These are phyloP conservation scores for Barnettozyma vustinii DNA, from an alignment of 805 yeast genomes.

Conservation along the genomic window DNA sequence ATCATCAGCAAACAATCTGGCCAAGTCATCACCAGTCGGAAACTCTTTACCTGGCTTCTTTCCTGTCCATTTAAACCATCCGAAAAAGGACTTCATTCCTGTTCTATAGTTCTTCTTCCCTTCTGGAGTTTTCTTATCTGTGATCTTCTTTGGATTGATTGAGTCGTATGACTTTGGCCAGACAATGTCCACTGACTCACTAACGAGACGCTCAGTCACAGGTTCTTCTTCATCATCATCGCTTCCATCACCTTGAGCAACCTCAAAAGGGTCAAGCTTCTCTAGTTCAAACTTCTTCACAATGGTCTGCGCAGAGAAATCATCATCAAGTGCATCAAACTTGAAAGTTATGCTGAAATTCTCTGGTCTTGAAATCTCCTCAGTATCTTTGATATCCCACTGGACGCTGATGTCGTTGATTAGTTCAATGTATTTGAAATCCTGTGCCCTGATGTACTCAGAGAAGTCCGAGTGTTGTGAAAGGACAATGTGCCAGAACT, in stretches of 20 bases:
- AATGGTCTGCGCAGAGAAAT: slow-evolving; percentile 51
- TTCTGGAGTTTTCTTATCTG: slow-evolving; percentile 40
- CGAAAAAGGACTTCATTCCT: slow-evolving; percentile 81
- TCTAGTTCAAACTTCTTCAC: slow-evolving; percentile 51
- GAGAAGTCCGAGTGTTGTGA: slow-evolving; percentile 83
- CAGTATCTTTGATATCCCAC: slow-evolving; percentile 35
- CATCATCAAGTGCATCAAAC: slow-evolving; percentile 43
- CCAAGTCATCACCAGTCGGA: slow-evolving; percentile 73
- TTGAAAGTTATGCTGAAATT: slow-evolving; percentile 57
- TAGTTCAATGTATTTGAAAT: slow-evolving; percentile 66
- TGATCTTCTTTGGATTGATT: slow-evolving; percentile 50
- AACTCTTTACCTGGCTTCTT: slow-evolving; percentile 70
- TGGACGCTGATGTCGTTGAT: slow-evolving; percentile 60
- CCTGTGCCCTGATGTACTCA: slow-evolving; percentile 71
- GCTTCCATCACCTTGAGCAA: slow-evolving; percentile 18
- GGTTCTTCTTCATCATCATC: slow-evolving; percentile 38
- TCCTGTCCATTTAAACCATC: slow-evolving; percentile 87
- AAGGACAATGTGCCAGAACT: slow-evolving; percentile 83
- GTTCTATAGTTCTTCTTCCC: slow-evolving; percentile 57
- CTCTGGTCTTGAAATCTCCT: slow-evolving; percentile 37
- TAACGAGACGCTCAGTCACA: slow-evolving; percentile 50
- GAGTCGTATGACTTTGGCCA: slow-evolving; percentile 67
- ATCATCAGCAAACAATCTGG: slow-evolving; percentile 69
- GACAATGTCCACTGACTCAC: slow-evolving; percentile 47
- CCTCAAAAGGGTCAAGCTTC: slow-evolving; percentile 19